Percentiles rank a stretch among this genome's conserved stretches.
Evolutionary conservation across 805 yeast genomes (phyloP).

Genomic region (Starmerella potacharoeniae): DNA sequence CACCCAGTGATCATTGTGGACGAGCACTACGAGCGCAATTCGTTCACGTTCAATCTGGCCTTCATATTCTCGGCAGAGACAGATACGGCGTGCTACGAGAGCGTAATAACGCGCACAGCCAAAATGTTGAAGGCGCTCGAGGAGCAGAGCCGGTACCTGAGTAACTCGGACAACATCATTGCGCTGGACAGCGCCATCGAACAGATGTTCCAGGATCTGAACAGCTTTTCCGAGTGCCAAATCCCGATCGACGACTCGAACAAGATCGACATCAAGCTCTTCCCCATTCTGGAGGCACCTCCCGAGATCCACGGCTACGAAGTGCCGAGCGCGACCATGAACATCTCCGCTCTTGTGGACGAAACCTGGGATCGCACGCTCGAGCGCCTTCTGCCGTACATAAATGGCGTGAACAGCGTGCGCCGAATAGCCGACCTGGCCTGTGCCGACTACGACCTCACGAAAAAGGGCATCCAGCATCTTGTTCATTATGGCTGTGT

Average conservation of each 20-base stretch:
- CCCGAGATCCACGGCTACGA: slow-evolving; percentile 65
- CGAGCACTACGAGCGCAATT: slow-evolving; percentile 71
- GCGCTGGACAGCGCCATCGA: slow-evolving; percentile 68
- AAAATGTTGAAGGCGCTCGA: slow-evolving; percentile 82
- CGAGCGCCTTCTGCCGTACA: slow-evolving; percentile 73
- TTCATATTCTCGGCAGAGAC: slow-evolving; percentile 78
- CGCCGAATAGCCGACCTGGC: slow-evolving; percentile 65
- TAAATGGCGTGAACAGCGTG: slow-evolving; percentile 81
- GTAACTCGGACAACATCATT: slow-evolving; percentile 37
- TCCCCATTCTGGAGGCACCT: slow-evolving; percentile 77
- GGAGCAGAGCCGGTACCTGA: slow-evolving; percentile 71
- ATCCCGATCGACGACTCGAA: slow-evolving; percentile 86
- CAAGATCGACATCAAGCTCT: slow-evolving; percentile 84
- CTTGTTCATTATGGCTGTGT: slow-evolving; percentile 82
- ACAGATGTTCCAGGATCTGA: slow-evolving; percentile 87
- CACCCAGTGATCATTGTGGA: slow-evolving; percentile 78
- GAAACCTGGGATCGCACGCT: slow-evolving; percentile 96
- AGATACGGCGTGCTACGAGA: slow-evolving; percentile 76
- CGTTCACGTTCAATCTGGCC: slow-evolving; percentile 85
- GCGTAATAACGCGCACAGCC: slow-evolving; percentile 72
- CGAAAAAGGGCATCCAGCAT: slow-evolving; percentile 82
- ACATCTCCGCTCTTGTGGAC: slow-evolving; percentile 60
- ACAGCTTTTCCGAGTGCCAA: slow-evolving; percentile 90
- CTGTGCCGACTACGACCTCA: slow-evolving; percentile 64
- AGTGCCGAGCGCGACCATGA: slow-evolving; percentile 86